phyloP scores from a whole-genome alignment of 176 grass and related monocot genomes.

The Raddia guianensis region DNA sequence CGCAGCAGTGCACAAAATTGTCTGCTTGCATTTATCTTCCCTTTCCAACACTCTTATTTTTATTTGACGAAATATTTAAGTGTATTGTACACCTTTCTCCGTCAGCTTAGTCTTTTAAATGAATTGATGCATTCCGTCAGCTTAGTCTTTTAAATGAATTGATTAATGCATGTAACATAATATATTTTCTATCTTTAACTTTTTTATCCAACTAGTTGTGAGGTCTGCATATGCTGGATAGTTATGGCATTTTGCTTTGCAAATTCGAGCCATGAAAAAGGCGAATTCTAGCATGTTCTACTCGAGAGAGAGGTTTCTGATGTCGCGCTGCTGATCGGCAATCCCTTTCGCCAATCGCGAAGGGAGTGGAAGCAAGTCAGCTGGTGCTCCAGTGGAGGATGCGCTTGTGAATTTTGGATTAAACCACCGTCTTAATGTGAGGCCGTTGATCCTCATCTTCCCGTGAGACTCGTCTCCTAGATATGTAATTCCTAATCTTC shows the following conservation, averaged over 20 bases:
- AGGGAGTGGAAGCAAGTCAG: constrained; percentile 61
- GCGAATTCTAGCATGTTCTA: neutral
- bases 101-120: no score
- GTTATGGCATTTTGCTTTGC: constrained; percentile 3
- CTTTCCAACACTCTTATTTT: no score
- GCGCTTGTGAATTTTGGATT: constrained; percentile 65
- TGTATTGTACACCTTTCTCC: no score
- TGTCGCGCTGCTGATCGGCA: constrained; percentile 74
- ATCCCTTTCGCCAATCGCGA: constrained; percentile 75
- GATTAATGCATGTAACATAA: no score
- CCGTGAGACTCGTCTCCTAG: constrained; percentile 88
- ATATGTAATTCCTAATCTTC: constrained; percentile 87
- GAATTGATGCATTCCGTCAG: no score
- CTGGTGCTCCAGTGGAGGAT: constrained; percentile 42
- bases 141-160: no score
- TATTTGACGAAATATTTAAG: no score
- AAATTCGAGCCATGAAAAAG: neutral
- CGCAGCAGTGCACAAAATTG: no score
- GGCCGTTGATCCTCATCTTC: constrained; percentile 79
- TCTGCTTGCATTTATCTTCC: no score
- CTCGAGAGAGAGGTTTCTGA: constrained; percentile 67
- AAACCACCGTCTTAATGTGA: constrained; percentile 88
- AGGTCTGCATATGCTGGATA: neutral
- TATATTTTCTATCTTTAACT: no score
- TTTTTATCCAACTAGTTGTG: neutral